Conservation (phyloP, 768 basidiomycete species). For the Pisolithus orientalis region DNA sequence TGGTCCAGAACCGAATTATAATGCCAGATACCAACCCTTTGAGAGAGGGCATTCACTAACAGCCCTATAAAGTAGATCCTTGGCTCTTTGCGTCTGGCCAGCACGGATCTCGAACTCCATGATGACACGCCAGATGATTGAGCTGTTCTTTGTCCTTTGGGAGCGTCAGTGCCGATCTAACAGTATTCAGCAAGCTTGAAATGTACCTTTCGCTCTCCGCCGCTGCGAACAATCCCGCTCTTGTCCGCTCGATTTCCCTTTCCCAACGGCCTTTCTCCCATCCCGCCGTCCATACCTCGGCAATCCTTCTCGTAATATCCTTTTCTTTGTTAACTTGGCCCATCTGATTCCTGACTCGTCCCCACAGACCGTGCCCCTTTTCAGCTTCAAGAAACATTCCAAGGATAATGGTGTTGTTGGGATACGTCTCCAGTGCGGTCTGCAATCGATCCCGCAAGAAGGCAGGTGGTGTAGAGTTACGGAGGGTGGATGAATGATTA, state of each 20-base stretch:
- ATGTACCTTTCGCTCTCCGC: constrained; percentile 63
- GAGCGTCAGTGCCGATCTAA: constrained; percentile 4
- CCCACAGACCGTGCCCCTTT: constrained; percentile 76
- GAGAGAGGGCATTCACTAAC: constrained; percentile 67
- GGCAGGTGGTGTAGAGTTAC: constrained; percentile 50
- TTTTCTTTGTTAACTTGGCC: constrained; percentile 46
- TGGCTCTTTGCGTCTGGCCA: constrained; percentile 54
- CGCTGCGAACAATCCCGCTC: constrained; percentile 56
- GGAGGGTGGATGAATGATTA: constrained; percentile 47
- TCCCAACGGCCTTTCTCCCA: constrained; percentile 74
- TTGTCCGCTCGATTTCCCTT: constrained; percentile 62
- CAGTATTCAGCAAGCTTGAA: background rate
- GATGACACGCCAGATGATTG: constrained; percentile 65
- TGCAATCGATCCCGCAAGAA: constrained; percentile 53
- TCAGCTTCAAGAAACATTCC: constrained; percentile 74
- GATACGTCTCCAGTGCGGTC: constrained; percentile 50
- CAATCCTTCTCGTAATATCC: constrained; percentile 48
- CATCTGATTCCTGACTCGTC: constrained; percentile 52
- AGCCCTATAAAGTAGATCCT: constrained; percentile 67
- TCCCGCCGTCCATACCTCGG: constrained; percentile 75
- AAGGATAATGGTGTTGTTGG: constrained; percentile 64
- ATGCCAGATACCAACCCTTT: constrained; percentile 49
- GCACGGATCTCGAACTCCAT: constrained; percentile 72
- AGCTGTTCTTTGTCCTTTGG: constrained; percentile 57
- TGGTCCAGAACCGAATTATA: background rate